A percentile compares a stretch with the other conserved stretches of the same genome.
Evolutionary conservation across 2,329 filamentous ascomycete species (phyloP).

Genomic region (Microsporum ferrugineum): DNA sequence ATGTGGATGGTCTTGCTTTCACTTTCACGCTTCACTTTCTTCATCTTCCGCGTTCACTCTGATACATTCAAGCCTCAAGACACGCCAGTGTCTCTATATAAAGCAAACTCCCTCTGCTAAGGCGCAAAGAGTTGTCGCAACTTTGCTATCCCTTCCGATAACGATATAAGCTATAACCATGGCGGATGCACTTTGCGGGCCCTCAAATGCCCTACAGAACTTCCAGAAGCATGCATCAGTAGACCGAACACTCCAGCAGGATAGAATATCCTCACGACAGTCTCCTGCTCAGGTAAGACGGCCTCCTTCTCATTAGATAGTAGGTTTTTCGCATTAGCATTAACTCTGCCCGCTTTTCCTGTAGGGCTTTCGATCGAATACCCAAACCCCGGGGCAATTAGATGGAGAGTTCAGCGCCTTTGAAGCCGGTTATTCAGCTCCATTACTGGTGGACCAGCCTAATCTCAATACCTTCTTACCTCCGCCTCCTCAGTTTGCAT

Average conservation of each 20-base stretch:
- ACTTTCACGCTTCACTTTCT: not conserved
- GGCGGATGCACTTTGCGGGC: conserved; percentile 60
- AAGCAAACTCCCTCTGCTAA: not conserved
- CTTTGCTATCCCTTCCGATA: not conserved
- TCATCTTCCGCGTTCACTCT: not conserved
- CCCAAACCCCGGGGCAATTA: conserved; percentile 43
- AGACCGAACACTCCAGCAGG: conserved; percentile 62
- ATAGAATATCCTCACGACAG: conserved; percentile 49
- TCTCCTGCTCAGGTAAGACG: conserved; percentile 44
- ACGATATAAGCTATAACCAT: conserved; percentile 33
- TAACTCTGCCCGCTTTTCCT: not conserved
- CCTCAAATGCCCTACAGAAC: conserved; percentile 62
- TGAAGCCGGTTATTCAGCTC: conserved; percentile 34
- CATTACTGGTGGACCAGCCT: conserved; percentile 29
- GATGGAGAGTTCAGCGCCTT: conserved; percentile 62
- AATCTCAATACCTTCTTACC: conserved; percentile 23
- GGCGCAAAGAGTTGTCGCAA: not conserved
- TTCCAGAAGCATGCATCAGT: conserved; percentile 58
- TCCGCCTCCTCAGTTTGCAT: conserved; percentile 23
- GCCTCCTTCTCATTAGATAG: not conserved
- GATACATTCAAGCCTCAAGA: not conserved
- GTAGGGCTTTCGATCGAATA: conserved; percentile 53
- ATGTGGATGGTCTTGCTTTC: not conserved
- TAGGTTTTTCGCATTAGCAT: not conserved
- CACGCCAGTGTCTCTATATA: not conserved